These are phyloP conservation scores for Podosphaera leucotricha DNA, from an alignment of 2,329 filamentous ascomycete species.

Conservation along the genomic window DNA sequence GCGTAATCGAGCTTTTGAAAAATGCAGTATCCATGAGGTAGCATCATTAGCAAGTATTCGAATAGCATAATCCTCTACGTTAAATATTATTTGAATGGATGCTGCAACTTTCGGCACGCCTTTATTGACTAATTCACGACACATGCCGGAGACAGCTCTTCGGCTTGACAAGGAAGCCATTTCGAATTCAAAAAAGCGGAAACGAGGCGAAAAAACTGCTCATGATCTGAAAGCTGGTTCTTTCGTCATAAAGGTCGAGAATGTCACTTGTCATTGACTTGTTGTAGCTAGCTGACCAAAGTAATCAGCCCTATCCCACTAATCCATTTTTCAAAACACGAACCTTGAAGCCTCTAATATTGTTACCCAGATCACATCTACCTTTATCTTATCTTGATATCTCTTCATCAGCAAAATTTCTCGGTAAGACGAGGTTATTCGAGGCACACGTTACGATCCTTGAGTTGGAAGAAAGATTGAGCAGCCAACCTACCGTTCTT, in stretches of 20 bases:
- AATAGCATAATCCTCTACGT: too few relatives aligned
- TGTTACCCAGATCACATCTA: slow-evolving; percentile 35
- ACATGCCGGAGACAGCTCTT: slow-evolving; percentile 10
- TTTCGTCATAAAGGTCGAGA: slow-evolving; percentile 16
- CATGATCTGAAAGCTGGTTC: slow-evolving; percentile 15
- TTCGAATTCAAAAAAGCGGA: slow-evolving; percentile 14
- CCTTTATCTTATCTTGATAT: slow-evolving; percentile 39
- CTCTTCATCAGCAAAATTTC: slow-evolving; percentile 23
- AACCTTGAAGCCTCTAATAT: slow-evolving; percentile 33
- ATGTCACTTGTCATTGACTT: slow-evolving; percentile 1
- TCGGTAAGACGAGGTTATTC: slow-evolving; percentile 31
- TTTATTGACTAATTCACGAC: not conserved
- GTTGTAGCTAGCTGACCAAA: slow-evolving; percentile 2
- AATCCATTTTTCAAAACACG: slow-evolving; percentile 26
- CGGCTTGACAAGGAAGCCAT: slow-evolving; percentile 6
- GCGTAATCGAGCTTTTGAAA: too few relatives aligned
- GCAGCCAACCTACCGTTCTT: slow-evolving; percentile 29
- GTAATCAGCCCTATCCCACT: slow-evolving; percentile 28
- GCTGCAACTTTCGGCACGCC: not conserved
- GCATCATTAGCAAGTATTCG: too few relatives aligned
- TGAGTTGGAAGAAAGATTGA: slow-evolving; percentile 37
- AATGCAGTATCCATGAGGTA: too few relatives aligned
- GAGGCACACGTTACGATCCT: slow-evolving; percentile 38
- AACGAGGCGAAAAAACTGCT: slow-evolving; percentile 14
- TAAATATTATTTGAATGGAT: too few relatives aligned